phyloP scores from a whole-genome alignment of 768 basidiomycete genomes.

The Naganishia randhawae region DNA sequence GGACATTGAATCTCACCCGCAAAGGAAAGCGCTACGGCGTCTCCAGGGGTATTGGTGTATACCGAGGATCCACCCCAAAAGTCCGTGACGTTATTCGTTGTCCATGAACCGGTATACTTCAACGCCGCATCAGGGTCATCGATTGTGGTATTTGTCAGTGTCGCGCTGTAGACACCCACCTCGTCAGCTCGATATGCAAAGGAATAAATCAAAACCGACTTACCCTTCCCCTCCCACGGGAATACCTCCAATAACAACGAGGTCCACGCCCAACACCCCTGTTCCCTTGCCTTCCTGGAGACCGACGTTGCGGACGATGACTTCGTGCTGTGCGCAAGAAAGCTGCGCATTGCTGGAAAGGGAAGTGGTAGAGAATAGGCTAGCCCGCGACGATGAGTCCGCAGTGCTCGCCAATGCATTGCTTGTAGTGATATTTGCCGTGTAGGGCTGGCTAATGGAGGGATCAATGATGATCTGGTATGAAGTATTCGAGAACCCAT shows the following conservation, averaged over 20 bases:
- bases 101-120: constrained; percentile 43
- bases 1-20: constrained; percentile 27
- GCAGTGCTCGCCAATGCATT: constrained; percentile 18
- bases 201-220: constrained; percentile 17
- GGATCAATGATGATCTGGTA: constrained; percentile 39
- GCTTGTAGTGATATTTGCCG: constrained; percentile 23
- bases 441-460: constrained; percentile 5
- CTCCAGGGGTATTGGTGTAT: constrained; percentile 42
- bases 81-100: constrained; percentile 36
- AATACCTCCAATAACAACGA: constrained; percentile 34
- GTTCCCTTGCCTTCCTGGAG: background rate
- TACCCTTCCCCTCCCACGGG: constrained; percentile 41
- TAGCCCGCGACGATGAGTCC: background rate
- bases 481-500: constrained; percentile 37
- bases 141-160: constrained; percentile 42
- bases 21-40: constrained; percentile 38
- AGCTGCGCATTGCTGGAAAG: constrained; percentile 36
- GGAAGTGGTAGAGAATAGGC: constrained; percentile 20
- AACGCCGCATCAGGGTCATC: constrained; percentile 39
- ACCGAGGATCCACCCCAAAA: constrained; percentile 44
- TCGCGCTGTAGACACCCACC: constrained; percentile 29
- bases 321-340: constrained; percentile 33
- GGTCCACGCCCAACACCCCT: constrained; percentile 39
- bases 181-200: background rate
- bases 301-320: constrained; percentile 37